These are phyloP conservation scores for Ceriops zippeliana DNA, from an alignment of 345 rosid species.

Conservation along the genomic window DNA sequence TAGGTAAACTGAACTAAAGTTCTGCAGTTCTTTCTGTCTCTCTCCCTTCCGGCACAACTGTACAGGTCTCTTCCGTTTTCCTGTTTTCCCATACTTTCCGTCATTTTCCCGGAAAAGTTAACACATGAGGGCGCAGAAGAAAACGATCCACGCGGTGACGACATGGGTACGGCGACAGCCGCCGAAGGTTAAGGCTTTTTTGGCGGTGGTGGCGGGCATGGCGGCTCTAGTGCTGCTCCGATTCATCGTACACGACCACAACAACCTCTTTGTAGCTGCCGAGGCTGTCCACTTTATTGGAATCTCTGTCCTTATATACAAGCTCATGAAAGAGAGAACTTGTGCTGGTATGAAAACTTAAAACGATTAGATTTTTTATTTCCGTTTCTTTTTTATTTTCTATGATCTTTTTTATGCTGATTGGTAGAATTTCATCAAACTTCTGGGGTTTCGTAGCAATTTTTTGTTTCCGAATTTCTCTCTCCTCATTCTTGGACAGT, in stretches of 20 bases:
- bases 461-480: too few relatives aligned
- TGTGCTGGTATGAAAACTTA: constrained; percentile 60
- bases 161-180: constrained; percentile 93
- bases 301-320: constrained; percentile 86
- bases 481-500: too few relatives aligned
- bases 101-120: background rate
- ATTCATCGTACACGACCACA: constrained; percentile 88
- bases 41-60: background rate
- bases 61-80: background rate
- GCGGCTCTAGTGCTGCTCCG: constrained; percentile 79
- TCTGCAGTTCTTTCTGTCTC: too few relatives aligned
- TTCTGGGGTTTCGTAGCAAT: too few relatives aligned
- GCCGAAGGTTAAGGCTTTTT: constrained; percentile 91
- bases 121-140: constrained; percentile 53
- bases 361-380: background rate
- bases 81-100: background rate
- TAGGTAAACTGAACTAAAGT: too few relatives aligned
- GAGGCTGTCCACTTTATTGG: constrained; percentile 96
- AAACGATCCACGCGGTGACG: constrained; percentile 68
- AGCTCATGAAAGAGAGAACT: constrained; percentile 88
- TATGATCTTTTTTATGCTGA: background rate
- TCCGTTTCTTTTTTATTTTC: background rate
- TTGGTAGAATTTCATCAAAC: too few relatives aligned
- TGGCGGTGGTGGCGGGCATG: constrained; percentile 87
- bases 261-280: constrained; percentile 93